Conservation (phyloP, 352 stramenopile genomes). For the Pythium brachiatum region DNA sequence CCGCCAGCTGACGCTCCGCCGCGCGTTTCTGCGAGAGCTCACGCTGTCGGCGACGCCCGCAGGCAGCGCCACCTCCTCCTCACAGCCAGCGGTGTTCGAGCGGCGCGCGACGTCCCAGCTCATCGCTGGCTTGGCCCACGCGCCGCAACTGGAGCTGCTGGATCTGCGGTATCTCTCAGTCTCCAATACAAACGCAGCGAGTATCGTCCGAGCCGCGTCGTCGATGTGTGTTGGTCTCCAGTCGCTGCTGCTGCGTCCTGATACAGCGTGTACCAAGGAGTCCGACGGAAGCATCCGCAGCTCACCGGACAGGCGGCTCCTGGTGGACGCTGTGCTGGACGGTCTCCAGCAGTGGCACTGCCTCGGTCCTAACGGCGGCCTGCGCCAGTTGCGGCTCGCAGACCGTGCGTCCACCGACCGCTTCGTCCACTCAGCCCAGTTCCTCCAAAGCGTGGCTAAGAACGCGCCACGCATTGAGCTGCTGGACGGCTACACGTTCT, state of each 20-base stretch:
- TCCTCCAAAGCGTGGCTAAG: neutral
- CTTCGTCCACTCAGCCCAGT: neutral
- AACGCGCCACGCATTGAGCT: constrained; percentile 11
- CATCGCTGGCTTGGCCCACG: neutral
- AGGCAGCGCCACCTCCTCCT: too few species aligned
- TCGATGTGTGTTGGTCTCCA: constrained; percentile 1
- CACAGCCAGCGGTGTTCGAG: neutral
- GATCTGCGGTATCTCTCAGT: constrained; percentile 2
- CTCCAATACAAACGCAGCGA: neutral
- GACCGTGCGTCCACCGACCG: neutral
- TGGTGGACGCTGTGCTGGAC: neutral
- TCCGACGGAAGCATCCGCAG: neutral
- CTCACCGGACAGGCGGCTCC: neutral
- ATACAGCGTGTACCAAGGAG: neutral
- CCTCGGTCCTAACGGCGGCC: neutral
- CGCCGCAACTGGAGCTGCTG: constrained; percentile 10
- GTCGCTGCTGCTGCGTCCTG: constrained; percentile 2
- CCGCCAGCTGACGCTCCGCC: constrained; percentile 1
- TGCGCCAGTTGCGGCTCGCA: constrained; percentile 5
- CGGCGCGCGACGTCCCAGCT: neutral
- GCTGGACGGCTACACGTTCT: neutral
- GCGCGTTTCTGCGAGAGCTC: constrained; percentile 12
- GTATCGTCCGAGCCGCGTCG: neutral
- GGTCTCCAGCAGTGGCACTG: constrained; percentile 4
- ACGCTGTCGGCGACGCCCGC: neutral